These are phyloP conservation scores for Ophiostoma triangulosporum DNA, from an alignment of 2,329 filamentous ascomycete species.

Conservation along the genomic window DNA sequence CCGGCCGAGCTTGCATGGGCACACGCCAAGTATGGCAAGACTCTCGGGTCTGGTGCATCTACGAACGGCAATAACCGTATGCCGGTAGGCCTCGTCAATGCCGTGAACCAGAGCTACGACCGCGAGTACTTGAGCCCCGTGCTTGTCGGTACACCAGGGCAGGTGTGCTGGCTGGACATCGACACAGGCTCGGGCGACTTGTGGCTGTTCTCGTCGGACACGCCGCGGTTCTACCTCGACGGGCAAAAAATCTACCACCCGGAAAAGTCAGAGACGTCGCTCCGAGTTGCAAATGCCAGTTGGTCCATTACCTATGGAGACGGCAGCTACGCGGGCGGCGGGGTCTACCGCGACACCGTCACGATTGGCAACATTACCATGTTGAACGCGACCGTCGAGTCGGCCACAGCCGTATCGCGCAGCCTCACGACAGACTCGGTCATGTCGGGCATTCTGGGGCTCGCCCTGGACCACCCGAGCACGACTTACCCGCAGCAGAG, in stretches of 20 bases:
- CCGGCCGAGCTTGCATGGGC: slow-evolving; percentile 20
- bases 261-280: slow-evolving; percentile 30
- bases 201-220: slow-evolving; percentile 44
- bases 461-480: slow-evolving; percentile 33
- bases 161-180: slow-evolving; percentile 51
- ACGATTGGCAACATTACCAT: slow-evolving; percentile 31
- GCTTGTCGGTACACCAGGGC: slow-evolving; percentile 41
- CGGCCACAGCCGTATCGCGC: slow-evolving; percentile 26
- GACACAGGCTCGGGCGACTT: slow-evolving; percentile 51
- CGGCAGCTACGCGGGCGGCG: slow-evolving; percentile 30
- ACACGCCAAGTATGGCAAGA: slow-evolving; percentile 25
- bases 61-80: slow-evolving; percentile 1
- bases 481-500: slow-evolving; percentile 29
- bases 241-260: slow-evolving; percentile 32
- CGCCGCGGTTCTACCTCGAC: slow-evolving; percentile 30
- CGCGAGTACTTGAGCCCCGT: slow-evolving; percentile 48
- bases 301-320: slow-evolving; percentile 38
- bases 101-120: slow-evolving; percentile 28
- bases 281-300: slow-evolving; percentile 26
- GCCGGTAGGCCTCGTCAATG: slow-evolving; percentile 15
- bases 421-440: slow-evolving; percentile 29
- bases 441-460: slow-evolving; percentile 38
- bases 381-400: slow-evolving; percentile 34
- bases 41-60: slow-evolving; percentile 17
- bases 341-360: slow-evolving; percentile 38